A percentile compares a stretch with the other conserved stretches of the same genome.
Evolutionary conservation across 2,329 filamentous ascomycete genomes (phyloP).

Genomic region (Diplodia mutila): DNA sequence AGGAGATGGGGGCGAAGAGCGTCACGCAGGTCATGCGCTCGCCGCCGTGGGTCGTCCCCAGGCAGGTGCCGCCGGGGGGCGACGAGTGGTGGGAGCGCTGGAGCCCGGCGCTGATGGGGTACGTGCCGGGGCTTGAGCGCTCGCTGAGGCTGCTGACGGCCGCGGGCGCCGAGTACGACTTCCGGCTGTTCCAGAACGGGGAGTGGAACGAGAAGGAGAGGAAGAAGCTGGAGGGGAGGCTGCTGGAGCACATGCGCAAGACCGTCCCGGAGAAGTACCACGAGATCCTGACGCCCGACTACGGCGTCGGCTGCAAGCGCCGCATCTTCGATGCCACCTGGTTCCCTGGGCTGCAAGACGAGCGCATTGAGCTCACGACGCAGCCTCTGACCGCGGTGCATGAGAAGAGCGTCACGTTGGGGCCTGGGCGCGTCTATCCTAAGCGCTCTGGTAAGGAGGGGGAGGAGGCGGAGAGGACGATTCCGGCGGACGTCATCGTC

Average conservation of each 20-base stretch:
- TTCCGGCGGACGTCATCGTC: slow-evolving; percentile 64
- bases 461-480: slow-evolving; percentile 39
- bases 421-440: slow-evolving; percentile 55
- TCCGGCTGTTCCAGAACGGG: slow-evolving; percentile 52
- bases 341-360: slow-evolving; percentile 55
- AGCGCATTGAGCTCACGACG: slow-evolving; percentile 59
- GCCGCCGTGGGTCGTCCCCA: slow-evolving; percentile 60
- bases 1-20: slow-evolving; percentile 53
- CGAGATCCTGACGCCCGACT: slow-evolving; percentile 65
- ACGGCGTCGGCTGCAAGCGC: slow-evolving; percentile 66
- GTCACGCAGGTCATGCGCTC: slow-evolving; percentile 64
- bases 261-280: slow-evolving; percentile 63
- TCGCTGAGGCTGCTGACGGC: slow-evolving; percentile 53
- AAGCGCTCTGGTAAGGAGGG: slow-evolving; percentile 10
- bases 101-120: slow-evolving; percentile 49
- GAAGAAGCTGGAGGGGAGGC: slow-evolving; percentile 47
- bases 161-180: slow-evolving; percentile 47
- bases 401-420: slow-evolving; percentile 54
- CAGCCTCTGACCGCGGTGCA: slow-evolving; percentile 55
- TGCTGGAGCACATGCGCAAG: slow-evolving; percentile 52
- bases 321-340: slow-evolving; percentile 64
- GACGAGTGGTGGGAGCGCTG: slow-evolving; percentile 53
- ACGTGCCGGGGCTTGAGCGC: slow-evolving; percentile 56
- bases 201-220: slow-evolving; percentile 45
- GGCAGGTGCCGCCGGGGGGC: slow-evolving; percentile 41